phyloP scores from a whole-genome alignment of 768 basidiomycete species.

The Podaxis sp. region DNA sequence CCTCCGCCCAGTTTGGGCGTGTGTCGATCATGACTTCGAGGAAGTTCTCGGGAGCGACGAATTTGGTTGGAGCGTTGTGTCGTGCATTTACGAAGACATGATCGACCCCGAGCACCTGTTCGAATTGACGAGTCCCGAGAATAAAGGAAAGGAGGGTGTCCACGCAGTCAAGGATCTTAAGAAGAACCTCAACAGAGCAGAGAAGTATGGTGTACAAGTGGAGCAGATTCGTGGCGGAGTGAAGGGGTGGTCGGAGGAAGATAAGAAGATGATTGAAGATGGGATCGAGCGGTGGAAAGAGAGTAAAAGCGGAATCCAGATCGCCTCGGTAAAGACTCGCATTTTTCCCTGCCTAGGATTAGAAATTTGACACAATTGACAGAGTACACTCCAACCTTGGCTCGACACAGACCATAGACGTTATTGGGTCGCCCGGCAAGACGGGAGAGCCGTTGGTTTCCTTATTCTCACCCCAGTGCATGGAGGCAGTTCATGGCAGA shows the following conservation, averaged over 20 bases:
- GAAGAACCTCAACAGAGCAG: slow-evolving; percentile 59
- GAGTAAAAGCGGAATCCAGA: background rate
- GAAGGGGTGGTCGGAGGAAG: background rate
- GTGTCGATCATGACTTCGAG: slow-evolving; percentile 54
- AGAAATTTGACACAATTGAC: background rate
- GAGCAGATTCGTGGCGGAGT: slow-evolving; percentile 34
- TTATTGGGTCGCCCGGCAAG: slow-evolving; percentile 54
- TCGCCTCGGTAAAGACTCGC: background rate
- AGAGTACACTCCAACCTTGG: slow-evolving; percentile 51
- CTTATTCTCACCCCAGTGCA: slow-evolving; percentile 51
- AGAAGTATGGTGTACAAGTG: slow-evolving; percentile 53
- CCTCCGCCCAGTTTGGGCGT: slow-evolving; percentile 59
- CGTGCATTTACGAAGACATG: slow-evolving; percentile 46
- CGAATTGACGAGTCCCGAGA: slow-evolving; percentile 20
- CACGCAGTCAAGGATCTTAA: slow-evolving; percentile 55
- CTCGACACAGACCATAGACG: slow-evolving; percentile 52
- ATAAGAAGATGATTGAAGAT: background rate
- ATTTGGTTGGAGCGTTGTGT: slow-evolving; percentile 58
- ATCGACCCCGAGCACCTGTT: background rate
- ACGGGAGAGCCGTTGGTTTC: slow-evolving; percentile 39
- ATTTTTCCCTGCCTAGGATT: background rate
- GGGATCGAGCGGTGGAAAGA: background rate
- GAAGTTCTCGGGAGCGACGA: slow-evolving; percentile 42
- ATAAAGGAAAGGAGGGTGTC: slow-evolving; percentile 39
- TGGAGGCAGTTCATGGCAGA: slow-evolving; percentile 41